A percentile compares a stretch with the other conserved stretches of the same genome.
Conservation (phyloP, 2,329 filamentous ascomycete species). For the Colletotrichum graminicola region DNA sequence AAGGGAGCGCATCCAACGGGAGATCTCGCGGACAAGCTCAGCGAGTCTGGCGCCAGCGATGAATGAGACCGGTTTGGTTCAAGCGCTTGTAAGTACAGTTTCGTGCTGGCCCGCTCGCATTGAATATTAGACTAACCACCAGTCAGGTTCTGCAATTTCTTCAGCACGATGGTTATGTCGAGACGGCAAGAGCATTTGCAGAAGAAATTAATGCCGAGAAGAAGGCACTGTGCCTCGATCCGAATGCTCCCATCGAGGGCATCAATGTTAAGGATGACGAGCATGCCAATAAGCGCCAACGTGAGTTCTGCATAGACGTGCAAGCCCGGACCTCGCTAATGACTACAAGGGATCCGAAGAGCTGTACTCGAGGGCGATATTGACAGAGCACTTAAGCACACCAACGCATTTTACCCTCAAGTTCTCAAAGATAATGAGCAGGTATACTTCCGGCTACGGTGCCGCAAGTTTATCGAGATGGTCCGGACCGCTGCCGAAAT, state of each 20-base stretch:
- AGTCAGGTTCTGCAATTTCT: constrained; percentile 81
- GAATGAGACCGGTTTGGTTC: constrained; percentile 82
- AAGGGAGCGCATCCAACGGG: constrained; percentile 61
- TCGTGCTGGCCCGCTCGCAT: too few species aligned
- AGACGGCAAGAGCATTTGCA: constrained; percentile 90
- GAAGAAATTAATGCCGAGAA: constrained; percentile 83
- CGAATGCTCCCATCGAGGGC: constrained; percentile 64
- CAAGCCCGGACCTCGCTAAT: neutral
- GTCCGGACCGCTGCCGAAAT: constrained; percentile 80
- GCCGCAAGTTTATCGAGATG: constrained; percentile 96
- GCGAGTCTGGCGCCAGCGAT: constrained; percentile 71
- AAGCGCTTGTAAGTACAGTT: constrained; percentile 73
- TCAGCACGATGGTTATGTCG: constrained; percentile 94
- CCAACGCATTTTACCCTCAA: constrained; percentile 80
- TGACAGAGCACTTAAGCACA: constrained; percentile 87
- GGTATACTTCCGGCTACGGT: constrained; percentile 88
- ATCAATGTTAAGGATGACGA: constrained; percentile 83
- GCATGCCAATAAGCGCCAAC: constrained; percentile 87
- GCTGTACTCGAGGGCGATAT: constrained; percentile 94
- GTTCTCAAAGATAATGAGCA: constrained; percentile 85
- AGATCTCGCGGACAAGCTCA: constrained; percentile 72
- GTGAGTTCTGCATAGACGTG: constrained; percentile 64
- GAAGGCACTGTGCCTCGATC: constrained; percentile 73
- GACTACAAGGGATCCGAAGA: constrained; percentile 80
- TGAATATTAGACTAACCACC: neutral